Conservation (phyloP, 306 rosid species). For the Vigna reflexopilosa region DNA sequence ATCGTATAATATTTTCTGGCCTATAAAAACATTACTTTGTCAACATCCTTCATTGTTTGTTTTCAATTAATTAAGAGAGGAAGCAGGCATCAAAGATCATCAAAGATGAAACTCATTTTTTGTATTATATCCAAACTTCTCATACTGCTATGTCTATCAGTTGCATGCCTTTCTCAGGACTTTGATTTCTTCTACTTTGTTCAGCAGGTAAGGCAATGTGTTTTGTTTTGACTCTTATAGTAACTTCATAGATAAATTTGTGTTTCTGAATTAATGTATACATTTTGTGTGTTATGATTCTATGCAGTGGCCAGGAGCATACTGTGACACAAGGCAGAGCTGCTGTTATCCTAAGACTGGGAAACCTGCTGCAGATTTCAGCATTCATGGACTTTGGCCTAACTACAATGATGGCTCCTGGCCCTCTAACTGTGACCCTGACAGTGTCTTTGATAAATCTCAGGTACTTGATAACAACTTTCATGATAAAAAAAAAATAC, state of each 20-base stretch:
- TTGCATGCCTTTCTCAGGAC: slow-evolving; percentile 56
- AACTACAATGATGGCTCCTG: slow-evolving; percentile 72
- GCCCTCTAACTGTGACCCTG: slow-evolving; percentile 78
- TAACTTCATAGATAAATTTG: background rate
- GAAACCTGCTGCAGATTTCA: slow-evolving; percentile 73
- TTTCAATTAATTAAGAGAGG: too few species aligned
- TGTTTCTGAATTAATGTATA: background rate
- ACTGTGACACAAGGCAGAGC: slow-evolving; percentile 69
- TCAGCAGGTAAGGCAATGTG: slow-evolving; percentile 59
- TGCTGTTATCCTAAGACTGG: slow-evolving; percentile 80
- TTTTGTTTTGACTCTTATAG: too few species aligned
- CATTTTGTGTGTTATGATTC: background rate
- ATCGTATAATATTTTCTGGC: background rate
- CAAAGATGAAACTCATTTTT: slow-evolving; percentile 48
- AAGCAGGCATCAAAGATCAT: slow-evolving; percentile 27
- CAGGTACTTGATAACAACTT: slow-evolving; percentile 45
- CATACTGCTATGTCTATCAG: slow-evolving; percentile 56
- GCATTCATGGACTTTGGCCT: slow-evolving; percentile 85
- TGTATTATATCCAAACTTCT: slow-evolving; percentile 53
- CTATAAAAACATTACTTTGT: slow-evolving; percentile 42
- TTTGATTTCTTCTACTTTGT: slow-evolving; percentile 92
- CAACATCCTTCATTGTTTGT: slow-evolving; percentile 29
- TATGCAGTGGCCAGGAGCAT: slow-evolving; percentile 85
- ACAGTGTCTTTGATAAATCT: slow-evolving; percentile 71
- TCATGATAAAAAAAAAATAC: too few species aligned